These are phyloP conservation scores for Curvularia spicifera DNA, from an alignment of 2,329 filamentous ascomycete genomes.

Conservation along the genomic window DNA sequence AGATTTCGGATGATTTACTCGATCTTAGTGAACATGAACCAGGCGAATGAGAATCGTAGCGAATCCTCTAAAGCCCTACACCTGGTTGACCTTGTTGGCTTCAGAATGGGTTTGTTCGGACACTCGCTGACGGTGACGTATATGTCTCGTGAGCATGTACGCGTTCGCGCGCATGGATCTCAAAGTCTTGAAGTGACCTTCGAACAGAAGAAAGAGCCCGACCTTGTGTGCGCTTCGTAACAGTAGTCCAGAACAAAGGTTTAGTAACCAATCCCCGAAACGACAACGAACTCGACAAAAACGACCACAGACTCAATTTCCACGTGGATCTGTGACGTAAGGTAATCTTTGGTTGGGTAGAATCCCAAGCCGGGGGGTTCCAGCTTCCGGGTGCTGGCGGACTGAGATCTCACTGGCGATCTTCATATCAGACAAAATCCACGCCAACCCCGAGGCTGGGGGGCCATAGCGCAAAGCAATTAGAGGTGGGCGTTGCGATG, in stretches of 20 bases:
- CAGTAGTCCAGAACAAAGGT: neutral
- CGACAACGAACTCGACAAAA: neutral
- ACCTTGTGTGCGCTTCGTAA: neutral
- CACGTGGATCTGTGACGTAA: neutral
- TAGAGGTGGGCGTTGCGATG: neutral
- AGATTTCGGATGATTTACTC: neutral
- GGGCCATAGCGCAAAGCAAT: constrained; percentile 8
- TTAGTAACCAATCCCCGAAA: neutral
- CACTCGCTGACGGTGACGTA: neutral
- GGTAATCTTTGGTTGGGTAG: neutral
- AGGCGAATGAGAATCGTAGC: neutral
- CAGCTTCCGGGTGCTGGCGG: constrained; percentile 12
- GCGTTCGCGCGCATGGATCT: neutral
- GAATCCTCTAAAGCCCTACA: neutral
- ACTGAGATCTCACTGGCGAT: constrained; percentile 10
- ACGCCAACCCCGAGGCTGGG: constrained; percentile 1
- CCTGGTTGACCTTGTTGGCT: neutral
- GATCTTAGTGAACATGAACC: neutral
- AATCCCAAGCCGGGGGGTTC: neutral
- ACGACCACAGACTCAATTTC: neutral
- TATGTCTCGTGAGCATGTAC: neutral
- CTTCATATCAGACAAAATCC: neutral
- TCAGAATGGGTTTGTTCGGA: neutral
- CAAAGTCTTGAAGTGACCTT: neutral
- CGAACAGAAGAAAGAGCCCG: neutral